Evolutionary conservation across 2,329 filamentous ascomycete genomes (phyloP).

Genomic region (Ophiostoma australiae): DNA sequence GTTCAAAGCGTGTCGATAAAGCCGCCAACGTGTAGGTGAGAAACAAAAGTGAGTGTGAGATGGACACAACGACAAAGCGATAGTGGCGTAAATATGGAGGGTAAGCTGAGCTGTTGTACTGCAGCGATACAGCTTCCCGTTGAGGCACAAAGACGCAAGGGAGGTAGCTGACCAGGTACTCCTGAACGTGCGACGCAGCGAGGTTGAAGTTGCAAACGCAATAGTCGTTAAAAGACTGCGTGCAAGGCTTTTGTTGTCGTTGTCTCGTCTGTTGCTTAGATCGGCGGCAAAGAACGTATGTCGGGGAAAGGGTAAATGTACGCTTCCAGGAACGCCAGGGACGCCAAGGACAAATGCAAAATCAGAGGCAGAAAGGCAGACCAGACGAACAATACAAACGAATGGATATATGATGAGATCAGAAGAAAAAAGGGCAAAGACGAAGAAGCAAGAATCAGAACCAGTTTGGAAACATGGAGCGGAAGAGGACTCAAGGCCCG

Average conservation of each 20-base stretch:
- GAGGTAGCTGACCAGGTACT: background rate
- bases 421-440: background rate
- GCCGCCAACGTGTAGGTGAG: background rate
- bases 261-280: background rate
- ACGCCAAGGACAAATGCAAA: background rate
- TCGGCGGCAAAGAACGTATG: background rate
- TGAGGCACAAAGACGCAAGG: background rate
- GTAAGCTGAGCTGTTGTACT: background rate
- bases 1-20: background rate
- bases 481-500: background rate
- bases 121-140: background rate
- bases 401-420: background rate
- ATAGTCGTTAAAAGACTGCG: background rate
- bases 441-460: too few relatives aligned
- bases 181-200: background rate
- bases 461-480: background rate
- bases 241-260: background rate
- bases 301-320: background rate
- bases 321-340: background rate
- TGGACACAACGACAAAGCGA: background rate
- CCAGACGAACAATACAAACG: background rate
- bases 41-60: background rate
- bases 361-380: constrained; percentile 3
- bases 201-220: background rate
- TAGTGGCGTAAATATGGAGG: background rate